phyloP scores from a whole-genome alignment of 73 alveolate genomes.

The Stentor roeselii region DNA sequence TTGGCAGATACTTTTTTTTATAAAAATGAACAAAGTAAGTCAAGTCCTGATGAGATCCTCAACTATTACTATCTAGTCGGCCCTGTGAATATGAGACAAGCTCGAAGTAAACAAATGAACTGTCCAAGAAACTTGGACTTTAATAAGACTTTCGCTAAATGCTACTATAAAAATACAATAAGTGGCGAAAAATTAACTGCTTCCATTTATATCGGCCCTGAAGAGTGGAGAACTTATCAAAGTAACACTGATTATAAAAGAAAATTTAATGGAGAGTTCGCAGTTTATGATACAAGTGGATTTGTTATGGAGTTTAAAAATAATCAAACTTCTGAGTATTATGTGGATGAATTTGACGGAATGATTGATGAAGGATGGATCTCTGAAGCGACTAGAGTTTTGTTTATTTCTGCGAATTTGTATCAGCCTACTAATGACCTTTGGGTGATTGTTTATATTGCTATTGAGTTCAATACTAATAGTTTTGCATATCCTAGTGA shows the following conservation, averaged over 20 bases:
- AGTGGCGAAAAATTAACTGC: neutral
- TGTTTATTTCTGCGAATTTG: neutral
- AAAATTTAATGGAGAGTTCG: slow-evolving; percentile 14
- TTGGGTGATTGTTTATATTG: neutral
- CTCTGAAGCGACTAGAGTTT: neutral
- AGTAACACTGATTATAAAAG: neutral
- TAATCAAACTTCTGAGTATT: neutral
- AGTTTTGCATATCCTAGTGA: neutral
- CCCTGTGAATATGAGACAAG: neutral
- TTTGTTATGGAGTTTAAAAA: neutral
- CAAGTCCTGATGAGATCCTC: neutral
- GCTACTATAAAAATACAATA: neutral
- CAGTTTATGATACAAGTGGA: slow-evolving; percentile 8
- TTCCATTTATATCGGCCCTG: neutral
- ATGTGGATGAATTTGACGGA: neutral
- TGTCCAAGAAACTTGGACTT: neutral
- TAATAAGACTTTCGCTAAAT: neutral
- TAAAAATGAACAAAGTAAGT: neutral
- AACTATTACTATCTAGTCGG: neutral
- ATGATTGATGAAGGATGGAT: neutral
- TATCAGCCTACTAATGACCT: slow-evolving; percentile 11
- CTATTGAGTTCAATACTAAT: neutral
- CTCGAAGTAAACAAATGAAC: neutral
- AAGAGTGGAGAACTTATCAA: neutral
- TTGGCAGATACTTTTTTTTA: neutral